Base-by-base conservation (phyloP, 371 early-diverging fungal species). In the Mucor piriformis region DNA sequence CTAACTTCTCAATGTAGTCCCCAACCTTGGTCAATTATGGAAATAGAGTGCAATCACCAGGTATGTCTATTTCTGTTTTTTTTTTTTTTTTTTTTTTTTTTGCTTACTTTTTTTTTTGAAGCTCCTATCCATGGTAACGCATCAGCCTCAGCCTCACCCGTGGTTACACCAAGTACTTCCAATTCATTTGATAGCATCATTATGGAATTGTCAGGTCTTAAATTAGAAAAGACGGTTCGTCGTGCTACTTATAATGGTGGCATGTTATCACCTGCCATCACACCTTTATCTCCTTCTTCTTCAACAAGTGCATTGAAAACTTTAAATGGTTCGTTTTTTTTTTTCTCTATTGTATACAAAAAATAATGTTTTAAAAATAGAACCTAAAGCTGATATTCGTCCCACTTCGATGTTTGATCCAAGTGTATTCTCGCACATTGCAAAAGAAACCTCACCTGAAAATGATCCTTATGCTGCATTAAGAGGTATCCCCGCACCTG, bases 171-270 rank as follows among this genome's bases (percentile, higher is more conserved):
- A 25, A 49, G 40, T 40, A 35, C 57, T 29, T 49, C 57, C 21
- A 56, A 29, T 23, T 24, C 50, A 38, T 59, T 56, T 44, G 51
- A 51, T 43, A 60, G 60, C 27, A 67, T 67, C 42, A 57, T 74
- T 52, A 61, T 66, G 12, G 75, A 70, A 35, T 48, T 71, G 2
- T 66, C 72, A 34, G 71, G 75, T 34, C 58, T 74, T 3, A 57
- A 63, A 23, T 40, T 58, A 7, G 57, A 58, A 18, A 61, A 46
- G 23, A 64, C 40, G 37, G 37, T 54, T 10, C 61, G 54, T 13
- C 59, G 61, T 25, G 68, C 74, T 10, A 68, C 64, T 8, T 74
- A 74, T 35, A 67, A 56, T 8, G 74, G 74, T 16, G 74, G 74
- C 11, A 63, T 74, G 24, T 54, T 74, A 1, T 55, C 67, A 24